Base-by-base conservation (phyloP, 257 asterid genomes). In the Rubia yunnanensis region DNA sequence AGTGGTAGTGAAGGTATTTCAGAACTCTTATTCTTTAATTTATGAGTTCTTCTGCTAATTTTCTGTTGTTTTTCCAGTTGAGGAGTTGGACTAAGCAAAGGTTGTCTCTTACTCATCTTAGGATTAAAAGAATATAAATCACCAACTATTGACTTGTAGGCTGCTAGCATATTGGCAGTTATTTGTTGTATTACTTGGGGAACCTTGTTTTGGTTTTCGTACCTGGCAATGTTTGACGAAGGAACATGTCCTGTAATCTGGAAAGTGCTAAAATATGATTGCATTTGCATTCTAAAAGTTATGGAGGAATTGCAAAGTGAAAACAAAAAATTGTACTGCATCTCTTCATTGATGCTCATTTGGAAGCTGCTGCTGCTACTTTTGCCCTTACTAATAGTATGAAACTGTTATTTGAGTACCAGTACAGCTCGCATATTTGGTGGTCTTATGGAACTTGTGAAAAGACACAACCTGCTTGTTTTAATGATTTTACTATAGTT, bases 1-100 rank as follows among this genome's bases (percentile, higher is more conserved):
- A 65, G 94, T 92, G 60, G 96, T 91, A 75, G 83, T 88, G 88
- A 80, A 88, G 96, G 98, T 91, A 49, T 20, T 24, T 39, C 57
- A 22, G 55, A 48, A 62, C 60, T 70, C 70, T 63, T 22, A 3
- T 48, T 34, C 68, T 56, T n/a, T 44, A 38, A 30, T 2, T 20
- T 52, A 17, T 31, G 32, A 13, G 38, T 30, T 63, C 11, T 71
- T 54, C 35, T 66, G 48, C 66, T 59, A 62, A 41, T 36, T 65
- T 41, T 22, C 46, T 68, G 56, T 59, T 14, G n/a, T 50, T 65
- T 75, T 50, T 67, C 32, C 60, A 68, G 31, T 28, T 28, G 6
- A 7, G 50, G 52, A 13, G 9, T 32, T 27, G 10, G 63, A 34
- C 54, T 53, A 30, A 54, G 9, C 54, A 15, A 36, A 59, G 56